Percentiles rank a stretch among this genome's conserved stretches.
These are phyloP conservation scores for Vicia sativa DNA, from an alignment of 306 rosid genomes.

Conservation along the genomic window DNA sequence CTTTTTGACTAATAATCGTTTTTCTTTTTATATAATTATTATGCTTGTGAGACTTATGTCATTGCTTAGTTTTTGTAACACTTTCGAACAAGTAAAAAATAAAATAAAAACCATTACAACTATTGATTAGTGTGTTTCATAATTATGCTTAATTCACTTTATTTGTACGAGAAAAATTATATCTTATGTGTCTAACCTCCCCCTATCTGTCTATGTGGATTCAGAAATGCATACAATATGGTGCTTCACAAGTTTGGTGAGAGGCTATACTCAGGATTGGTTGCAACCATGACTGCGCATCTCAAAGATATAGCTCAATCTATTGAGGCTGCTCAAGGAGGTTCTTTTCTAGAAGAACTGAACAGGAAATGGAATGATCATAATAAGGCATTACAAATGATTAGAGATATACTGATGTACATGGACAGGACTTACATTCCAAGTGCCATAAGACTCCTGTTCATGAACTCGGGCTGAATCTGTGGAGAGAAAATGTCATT, in stretches of 20 bases:
- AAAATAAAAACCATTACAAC: too few relatives aligned
- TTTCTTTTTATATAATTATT: too few relatives aligned
- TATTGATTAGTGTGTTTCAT: too few relatives aligned
- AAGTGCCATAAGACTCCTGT: constrained; percentile 85
- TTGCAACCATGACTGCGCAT: constrained; percentile 78
- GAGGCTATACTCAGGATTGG: constrained; percentile 79
- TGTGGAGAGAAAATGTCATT: constrained; percentile 87
- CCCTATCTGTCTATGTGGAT: constrained; percentile 38
- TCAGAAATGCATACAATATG: constrained; percentile 94
- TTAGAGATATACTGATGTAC: constrained; percentile 91
- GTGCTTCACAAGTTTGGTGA: constrained; percentile 97
- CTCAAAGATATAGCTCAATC: constrained; percentile 77
- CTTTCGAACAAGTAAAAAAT: too few relatives aligned
- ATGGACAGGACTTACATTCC: constrained; percentile 97
- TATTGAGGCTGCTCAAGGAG: constrained; percentile 89
- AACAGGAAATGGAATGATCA: constrained; percentile 91
- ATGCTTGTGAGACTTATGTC: too few relatives aligned
- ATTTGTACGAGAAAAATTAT: not conserved
- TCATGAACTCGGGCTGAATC: constrained; percentile 89
- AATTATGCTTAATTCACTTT: not conserved
- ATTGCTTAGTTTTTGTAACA: too few relatives aligned
- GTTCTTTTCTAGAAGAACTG: constrained; percentile 81
- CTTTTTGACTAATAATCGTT: too few relatives aligned
- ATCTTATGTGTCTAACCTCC: constrained; percentile 28
- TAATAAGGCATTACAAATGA: constrained; percentile 88